Base-by-base conservation (phyloP, 768 basidiomycete species). In the Suillus plorans region DNA sequence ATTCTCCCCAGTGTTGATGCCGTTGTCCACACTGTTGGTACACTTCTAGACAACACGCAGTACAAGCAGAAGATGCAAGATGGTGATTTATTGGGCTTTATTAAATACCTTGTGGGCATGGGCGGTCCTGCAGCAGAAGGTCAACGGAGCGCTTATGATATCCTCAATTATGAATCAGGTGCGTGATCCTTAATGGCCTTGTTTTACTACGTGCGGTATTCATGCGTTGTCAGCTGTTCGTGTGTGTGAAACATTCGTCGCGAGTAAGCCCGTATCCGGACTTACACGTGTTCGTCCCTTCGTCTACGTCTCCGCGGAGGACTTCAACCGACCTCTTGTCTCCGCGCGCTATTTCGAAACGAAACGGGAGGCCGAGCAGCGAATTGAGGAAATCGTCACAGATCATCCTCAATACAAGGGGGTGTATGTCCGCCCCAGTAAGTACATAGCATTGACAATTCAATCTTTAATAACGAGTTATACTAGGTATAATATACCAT, bases 11-110 rank as follows among this genome's bases (percentile, higher is more conserved):
- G 81, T 28, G 86, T 84, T 31, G 85, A 85, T 28, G 94, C 90
- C 1, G 90, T 99, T 36, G 94, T 99, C 44, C 95, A 98, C 74
- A 97, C 97, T 1, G 82, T 99, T 22, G 97, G 97, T 53, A 93
- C 90, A 12, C 86, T 99, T 58, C 80, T 99, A 39, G 94, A 96
- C 73, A 87, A 89, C 70, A 80, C 82, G 22, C 80, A 78, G 52
- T 99, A 99, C 82, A 99, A 99, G 77, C 74, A 80, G 44, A 85
- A 88, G 44, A 69, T 98, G 52, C 81, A 81, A 66, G 80, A 82
- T 60, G 87, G 88, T 14, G 80, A 91, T 71, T 56, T 89, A 31
- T 69, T 82, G 18, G 82, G 80, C 13, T 76, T 91, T 42, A 62
- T 84, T 63, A 77, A 81, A 62, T 83, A 81, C 62, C 70, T 91